Conservation (phyloP, 164 flowering plant genomes). For the Dillenia suffruticosa region DNA sequence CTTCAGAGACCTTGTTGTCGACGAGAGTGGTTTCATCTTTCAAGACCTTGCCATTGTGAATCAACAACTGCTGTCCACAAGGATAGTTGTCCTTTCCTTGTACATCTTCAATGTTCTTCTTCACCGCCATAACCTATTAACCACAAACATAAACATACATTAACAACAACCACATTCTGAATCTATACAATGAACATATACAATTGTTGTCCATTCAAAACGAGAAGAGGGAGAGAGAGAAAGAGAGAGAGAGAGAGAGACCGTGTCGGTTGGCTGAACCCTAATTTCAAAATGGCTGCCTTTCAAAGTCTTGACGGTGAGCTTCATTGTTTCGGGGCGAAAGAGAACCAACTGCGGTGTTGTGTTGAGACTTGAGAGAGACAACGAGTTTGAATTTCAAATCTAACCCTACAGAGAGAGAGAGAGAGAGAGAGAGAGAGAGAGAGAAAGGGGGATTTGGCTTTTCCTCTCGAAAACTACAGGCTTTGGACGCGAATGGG, state of each 20-base stretch:
- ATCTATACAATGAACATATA: neutral
- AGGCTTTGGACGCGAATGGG: too few species aligned
- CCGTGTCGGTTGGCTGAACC: slow-evolving; percentile 82
- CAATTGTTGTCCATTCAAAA: neutral
- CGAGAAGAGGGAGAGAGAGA: neutral
- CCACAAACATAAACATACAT: neutral
- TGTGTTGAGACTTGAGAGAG: too few species aligned
- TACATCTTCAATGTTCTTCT: slow-evolving; percentile 86
- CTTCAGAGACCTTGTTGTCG: slow-evolving; percentile 88
- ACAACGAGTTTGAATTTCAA: too few species aligned
- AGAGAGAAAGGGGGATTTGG: too few species aligned
- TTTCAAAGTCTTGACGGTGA: slow-evolving; percentile 93
- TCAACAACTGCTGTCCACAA: slow-evolving; percentile 90
- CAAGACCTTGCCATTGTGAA: slow-evolving; percentile 96
- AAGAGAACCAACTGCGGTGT: too few species aligned
- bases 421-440: too few species aligned
- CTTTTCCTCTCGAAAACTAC: too few species aligned
- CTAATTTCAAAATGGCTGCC: slow-evolving; percentile 94
- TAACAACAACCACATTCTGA: neutral
- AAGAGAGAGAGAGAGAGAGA: slow-evolving; percentile 13
- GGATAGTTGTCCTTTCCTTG: slow-evolving; percentile 97
- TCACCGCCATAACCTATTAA: slow-evolving; percentile 67
- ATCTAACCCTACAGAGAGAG: too few species aligned
- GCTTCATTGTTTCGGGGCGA: slow-evolving; percentile 53
- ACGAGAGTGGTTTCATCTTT: slow-evolving; percentile 92